These are phyloP conservation scores for Stenogyne calaminthoides DNA, from an alignment of 305 asterid species.

Conservation along the genomic window DNA sequence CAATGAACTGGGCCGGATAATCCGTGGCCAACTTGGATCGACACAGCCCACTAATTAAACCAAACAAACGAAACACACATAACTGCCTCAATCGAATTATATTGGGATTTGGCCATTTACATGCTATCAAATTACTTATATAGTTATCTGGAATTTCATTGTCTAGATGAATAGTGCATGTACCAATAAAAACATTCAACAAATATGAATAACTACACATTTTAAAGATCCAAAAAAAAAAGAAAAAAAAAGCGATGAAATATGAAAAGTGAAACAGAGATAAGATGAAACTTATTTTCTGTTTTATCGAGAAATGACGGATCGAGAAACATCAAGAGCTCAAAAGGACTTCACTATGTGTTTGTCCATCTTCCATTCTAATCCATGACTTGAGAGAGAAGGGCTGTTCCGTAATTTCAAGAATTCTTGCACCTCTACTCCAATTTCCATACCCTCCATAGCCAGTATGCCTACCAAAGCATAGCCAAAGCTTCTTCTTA, in stretches of 20 bases:
- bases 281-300: too few species aligned
- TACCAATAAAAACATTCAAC: neutral
- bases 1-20: neutral
- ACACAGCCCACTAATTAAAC: neutral
- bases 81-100: too few species aligned
- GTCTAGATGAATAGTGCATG: neutral
- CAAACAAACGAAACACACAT: neutral
- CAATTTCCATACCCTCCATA: constrained; percentile 94
- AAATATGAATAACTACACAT: neutral
- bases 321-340: constrained; percentile 43
- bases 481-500: constrained; percentile 74
- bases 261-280: neutral
- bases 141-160: too few species aligned
- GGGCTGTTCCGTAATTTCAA: constrained; percentile 60
- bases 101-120: too few species aligned
- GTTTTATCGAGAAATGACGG: too few species aligned
- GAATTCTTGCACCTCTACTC: constrained; percentile 73
- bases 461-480: constrained; percentile 93
- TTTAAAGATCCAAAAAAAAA: too few species aligned
- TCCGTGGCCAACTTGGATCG: neutral
- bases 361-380: constrained; percentile 78
- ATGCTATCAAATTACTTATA: too few species aligned
- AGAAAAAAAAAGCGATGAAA: neutral
- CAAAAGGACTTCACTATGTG: constrained; percentile 57
- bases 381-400: constrained; percentile 85